These are phyloP conservation scores for Aspergillus conjunctus DNA, from an alignment of 495 filamentous ascomycete species.

Conservation along the genomic window DNA sequence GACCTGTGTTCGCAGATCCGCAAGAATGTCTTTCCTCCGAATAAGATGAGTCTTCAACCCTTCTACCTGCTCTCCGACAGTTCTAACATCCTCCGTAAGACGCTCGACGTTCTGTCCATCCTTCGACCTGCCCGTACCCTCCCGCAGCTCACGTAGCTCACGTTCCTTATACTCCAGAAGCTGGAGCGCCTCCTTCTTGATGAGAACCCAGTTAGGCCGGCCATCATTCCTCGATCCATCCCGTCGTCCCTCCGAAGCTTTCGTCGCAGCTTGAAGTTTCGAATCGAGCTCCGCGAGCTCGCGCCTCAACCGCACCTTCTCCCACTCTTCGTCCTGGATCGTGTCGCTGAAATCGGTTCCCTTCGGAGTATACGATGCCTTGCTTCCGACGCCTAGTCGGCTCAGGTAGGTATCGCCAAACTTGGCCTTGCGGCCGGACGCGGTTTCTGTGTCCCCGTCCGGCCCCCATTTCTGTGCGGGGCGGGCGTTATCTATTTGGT, in stretches of 20 bases:
- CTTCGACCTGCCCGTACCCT: slow-evolving; percentile 48
- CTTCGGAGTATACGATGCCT: slow-evolving; percentile 64
- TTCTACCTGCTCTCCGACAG: slow-evolving; percentile 55
- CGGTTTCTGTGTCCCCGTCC: slow-evolving; percentile 69
- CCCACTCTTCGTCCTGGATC: slow-evolving; percentile 85
- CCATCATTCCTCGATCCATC: slow-evolving; percentile 60
- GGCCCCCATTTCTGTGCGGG: slow-evolving; percentile 68
- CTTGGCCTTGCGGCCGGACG: slow-evolving; percentile 85
- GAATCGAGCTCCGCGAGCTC: slow-evolving; percentile 85
- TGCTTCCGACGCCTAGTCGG: slow-evolving; percentile 81
- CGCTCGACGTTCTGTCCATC: slow-evolving; percentile 47
- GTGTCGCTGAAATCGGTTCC: slow-evolving; percentile 86
- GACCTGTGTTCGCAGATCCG: slow-evolving; percentile 48
- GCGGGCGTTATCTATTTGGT: slow-evolving; percentile 76
- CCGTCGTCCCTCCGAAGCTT: slow-evolving; percentile 58
- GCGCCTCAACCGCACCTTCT: slow-evolving; percentile 91
- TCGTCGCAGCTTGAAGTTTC: slow-evolving; percentile 76
- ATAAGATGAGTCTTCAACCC: slow-evolving; percentile 53
- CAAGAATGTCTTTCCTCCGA: slow-evolving; percentile 44
- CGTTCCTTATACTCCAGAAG: slow-evolving; percentile 64
- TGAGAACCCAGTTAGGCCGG: slow-evolving; percentile 63
- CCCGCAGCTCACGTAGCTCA: slow-evolving; percentile 49
- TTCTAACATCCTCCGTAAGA: slow-evolving; percentile 47
- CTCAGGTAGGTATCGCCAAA: slow-evolving; percentile 97
- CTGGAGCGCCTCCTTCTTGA: slow-evolving; percentile 91